Evolutionary conservation across 306 rosid genomes (phyloP), one percentile per base, ranked within the genome.

Genomic region (Lupinus albus): DNA sequence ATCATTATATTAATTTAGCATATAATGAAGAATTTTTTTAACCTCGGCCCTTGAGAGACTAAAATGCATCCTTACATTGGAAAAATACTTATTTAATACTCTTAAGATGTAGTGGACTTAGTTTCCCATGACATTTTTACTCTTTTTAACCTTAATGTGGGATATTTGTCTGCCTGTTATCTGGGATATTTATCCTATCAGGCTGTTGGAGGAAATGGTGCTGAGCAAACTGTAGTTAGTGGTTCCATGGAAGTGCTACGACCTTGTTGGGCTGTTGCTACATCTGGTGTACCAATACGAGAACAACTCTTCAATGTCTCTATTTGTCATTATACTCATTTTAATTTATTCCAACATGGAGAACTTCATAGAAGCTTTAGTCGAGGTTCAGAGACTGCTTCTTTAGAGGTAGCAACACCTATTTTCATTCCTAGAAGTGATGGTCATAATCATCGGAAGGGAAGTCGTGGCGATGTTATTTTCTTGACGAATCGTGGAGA

Each of bases 141-240:
- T 20, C 25, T 20, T 20, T 20, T 2, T 20, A n/a, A n/a, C n/a
- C n/a, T n/a, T n/a, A n/a, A 53, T n/a, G 17, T 57, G 28, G 59
- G 32, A 30, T 56, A 61, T 62, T 70, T 49, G 25, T 67, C 80
- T 70, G 57, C 62, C 59, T 53, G 58, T 57, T 71, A n/a, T 64
- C 14, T 65, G 57, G 35, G 64, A 13, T 73, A 33, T 75, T 74
- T 66, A 46, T 67, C 51, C 58, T 58, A 67, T 74, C 79, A 94
- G 99, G 99, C 96, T 63, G 97, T 94, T 54, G 99, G 97, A 42
- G 99, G 95, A 63, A 85, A 90, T 74, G 99, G 97, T n/a, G 99
- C 92, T 68, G 99, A 90, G 81, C 95, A 84, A 86, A 90, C 91
- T 76, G 97, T 94, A 64, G 86, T 88, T 28, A 88, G 95, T 78